Evolutionary conservation across 208 protist species (phyloP), one percentile per base, ranked within the genome.

Genomic region (Leishmania guyanensis): DNA sequence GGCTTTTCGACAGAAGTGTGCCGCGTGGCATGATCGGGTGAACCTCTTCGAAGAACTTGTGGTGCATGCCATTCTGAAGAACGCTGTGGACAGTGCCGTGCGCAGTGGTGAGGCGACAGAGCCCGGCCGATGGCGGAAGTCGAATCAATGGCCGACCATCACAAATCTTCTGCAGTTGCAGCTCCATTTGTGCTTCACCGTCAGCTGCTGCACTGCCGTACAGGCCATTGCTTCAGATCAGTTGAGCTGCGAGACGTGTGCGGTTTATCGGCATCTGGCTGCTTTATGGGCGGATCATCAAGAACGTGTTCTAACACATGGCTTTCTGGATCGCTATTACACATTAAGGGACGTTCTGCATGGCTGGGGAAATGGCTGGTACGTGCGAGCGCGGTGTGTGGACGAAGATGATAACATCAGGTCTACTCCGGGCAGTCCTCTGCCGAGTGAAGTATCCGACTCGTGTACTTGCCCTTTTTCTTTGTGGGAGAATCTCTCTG

Each of bases 21-120:
- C 62, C 1, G 9, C n/a, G 58, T 73, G 75, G 65, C 54, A 54
- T 14, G 43, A 70, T 14, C 72, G 56, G 10, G 70, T 84, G 50
- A 14, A 14, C 20, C 43, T 81, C 46, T 84, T 86, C 69, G 86
- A 89, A 69, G 80, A 87, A 48, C n/a, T 78, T 16, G 77, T 83
- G 8, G 86, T 89, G 56, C 83, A 77, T 6, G 43, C 62, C n/a
- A 29, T 84, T 36, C 17, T 89, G 46, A 79, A 62, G 33, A 80
- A 89, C 0, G 83, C 81, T 2, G 70, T 74, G 58, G 75, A 76
- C 46, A 2, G 62, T 22, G 77, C 82, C 5, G 82, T 79, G 64
- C 53, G 39, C 3, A 43, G 12, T 48, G 80, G 78, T 46, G 78
- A 68, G 20, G 46, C 54, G 5, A 22, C 64, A 14, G 56, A 70